These are phyloP conservation scores for Schizophyllum commune DNA, from an alignment of 1,284 basidiomycete genomes.

Conservation along the genomic window DNA sequence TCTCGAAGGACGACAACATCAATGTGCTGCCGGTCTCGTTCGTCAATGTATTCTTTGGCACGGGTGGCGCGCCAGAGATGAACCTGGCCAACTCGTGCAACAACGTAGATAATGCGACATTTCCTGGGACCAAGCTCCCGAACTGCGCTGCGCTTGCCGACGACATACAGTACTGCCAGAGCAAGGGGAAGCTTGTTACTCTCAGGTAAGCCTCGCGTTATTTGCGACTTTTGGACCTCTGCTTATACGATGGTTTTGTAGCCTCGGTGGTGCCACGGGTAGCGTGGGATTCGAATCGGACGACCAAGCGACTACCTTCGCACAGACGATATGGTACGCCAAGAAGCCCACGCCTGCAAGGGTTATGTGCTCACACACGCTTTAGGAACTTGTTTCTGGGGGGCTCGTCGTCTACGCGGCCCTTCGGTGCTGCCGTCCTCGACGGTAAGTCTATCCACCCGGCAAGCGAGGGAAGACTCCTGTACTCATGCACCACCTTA, in stretches of 20 bases:
- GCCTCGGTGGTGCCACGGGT: slow-evolving; percentile 42
- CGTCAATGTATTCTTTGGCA: slow-evolving; percentile 51
- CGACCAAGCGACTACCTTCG: slow-evolving; percentile 43
- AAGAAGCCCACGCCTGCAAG: no score
- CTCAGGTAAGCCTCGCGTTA: slow-evolving; percentile 5
- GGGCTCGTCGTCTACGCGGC: slow-evolving; percentile 47
- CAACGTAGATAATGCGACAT: slow-evolving; percentile 43
- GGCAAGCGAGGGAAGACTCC: neutral
- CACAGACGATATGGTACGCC: slow-evolving; percentile 45
- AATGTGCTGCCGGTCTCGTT: slow-evolving; percentile 60
- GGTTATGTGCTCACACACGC: no score
- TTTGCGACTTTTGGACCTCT: slow-evolving; percentile 20
- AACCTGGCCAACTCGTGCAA: slow-evolving; percentile 62
- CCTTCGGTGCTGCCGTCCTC: slow-evolving; percentile 54
- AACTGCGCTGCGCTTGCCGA: slow-evolving; percentile 45
- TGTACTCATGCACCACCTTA: no score
- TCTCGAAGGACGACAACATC: slow-evolving; percentile 44
- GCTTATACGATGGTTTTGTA: slow-evolving; percentile 19
- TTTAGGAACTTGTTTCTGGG: slow-evolving; percentile 44
- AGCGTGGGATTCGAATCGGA: slow-evolving; percentile 50
- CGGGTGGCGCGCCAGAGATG: slow-evolving; percentile 49
- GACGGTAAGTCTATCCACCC: slow-evolving; percentile 38
- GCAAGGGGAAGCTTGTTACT: slow-evolving; percentile 55
- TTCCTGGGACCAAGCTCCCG: slow-evolving; percentile 48
- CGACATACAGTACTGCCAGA: slow-evolving; percentile 52